Base-by-base conservation (phyloP, 2,329 filamentous ascomycete genomes). In the Pseudogymnoascus sp. region DNA sequence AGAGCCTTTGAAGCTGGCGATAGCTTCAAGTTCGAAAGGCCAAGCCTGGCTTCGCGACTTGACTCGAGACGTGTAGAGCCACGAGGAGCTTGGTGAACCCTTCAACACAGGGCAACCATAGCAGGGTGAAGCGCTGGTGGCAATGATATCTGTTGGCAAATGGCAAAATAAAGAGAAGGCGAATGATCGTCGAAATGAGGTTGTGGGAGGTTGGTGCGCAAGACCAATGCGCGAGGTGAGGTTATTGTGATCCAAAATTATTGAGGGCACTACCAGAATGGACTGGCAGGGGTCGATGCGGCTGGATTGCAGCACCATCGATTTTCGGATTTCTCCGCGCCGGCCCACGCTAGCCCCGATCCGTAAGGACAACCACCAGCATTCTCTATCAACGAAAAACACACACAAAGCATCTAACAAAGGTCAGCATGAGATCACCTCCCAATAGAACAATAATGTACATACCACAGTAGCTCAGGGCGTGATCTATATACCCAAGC, bases 241-340 rank as follows among this genome's bases (percentile, higher is more conserved):
- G 50, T 56, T 56, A 56, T 56, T 56, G 50, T 56, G 50, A 56
- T 56, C 50, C 50, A 56, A 56, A 56, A 56, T 56, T 56, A 56
- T 56, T 56, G 50, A 56, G 50, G 50, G 50, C 50, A 56, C 50
- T 28, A 21, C 50, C 50, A 56, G 50, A 56, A 56, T 56, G 50
- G 50, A 33, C 50, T 33, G 50, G 50, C 50, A 56, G 50, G 50
- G 50, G 50, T 56, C 16, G 50, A 56, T 56, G 44, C 44, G 44
- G 44, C 44, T 56, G 50, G 50, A 56, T 56, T 33, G 50, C 50
- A 21, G 25, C 28, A 56, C 50, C 50, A 33, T 33, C 50, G 28
- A 33, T 56, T 56, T 33, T 56, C 50, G 50, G 50, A 56, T 56
- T 56, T 56, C 50, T 56, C 50, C 50, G 50, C 50, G 11, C 10